These are phyloP conservation scores for Didymella arachidicola DNA, from an alignment of 2,329 filamentous ascomycete genomes.

Conservation along the genomic window DNA sequence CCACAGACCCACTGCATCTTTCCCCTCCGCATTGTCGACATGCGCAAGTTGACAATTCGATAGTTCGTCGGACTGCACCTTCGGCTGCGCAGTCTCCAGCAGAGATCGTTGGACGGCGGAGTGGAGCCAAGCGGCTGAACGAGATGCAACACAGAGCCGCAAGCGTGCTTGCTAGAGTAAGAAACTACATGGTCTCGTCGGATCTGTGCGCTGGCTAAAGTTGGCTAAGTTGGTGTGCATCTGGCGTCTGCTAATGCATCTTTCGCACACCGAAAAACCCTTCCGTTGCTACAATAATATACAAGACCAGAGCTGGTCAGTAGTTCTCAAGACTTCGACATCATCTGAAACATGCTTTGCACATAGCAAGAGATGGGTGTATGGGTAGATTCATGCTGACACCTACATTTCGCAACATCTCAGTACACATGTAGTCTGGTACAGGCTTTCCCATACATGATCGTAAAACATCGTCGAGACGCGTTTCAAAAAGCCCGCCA, in stretches of 20 bases:
- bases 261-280: too few species aligned
- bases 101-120: not conserved
- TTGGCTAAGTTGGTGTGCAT: not conserved
- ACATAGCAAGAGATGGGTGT: not conserved
- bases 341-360: not conserved
- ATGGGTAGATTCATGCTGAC: not conserved
- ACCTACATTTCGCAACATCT: not conserved
- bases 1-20: not conserved
- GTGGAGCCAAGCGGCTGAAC: not conserved
- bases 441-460: not conserved
- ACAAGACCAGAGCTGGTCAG: not conserved
- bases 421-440: not conserved
- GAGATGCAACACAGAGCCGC: conserved; percentile 3
- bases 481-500: not conserved
- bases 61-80: not conserved
- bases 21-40: not conserved
- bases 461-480: not conserved
- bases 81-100: not conserved
- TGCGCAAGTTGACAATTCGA: not conserved
- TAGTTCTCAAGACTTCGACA: not conserved
- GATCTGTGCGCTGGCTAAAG: too few species aligned
- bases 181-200: not conserved
- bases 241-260: too few species aligned
- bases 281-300: not conserved
- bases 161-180: not conserved